Conservation (phyloP, 371 early-diverging fungal genomes). For the Phascolomyces articulosus region DNA sequence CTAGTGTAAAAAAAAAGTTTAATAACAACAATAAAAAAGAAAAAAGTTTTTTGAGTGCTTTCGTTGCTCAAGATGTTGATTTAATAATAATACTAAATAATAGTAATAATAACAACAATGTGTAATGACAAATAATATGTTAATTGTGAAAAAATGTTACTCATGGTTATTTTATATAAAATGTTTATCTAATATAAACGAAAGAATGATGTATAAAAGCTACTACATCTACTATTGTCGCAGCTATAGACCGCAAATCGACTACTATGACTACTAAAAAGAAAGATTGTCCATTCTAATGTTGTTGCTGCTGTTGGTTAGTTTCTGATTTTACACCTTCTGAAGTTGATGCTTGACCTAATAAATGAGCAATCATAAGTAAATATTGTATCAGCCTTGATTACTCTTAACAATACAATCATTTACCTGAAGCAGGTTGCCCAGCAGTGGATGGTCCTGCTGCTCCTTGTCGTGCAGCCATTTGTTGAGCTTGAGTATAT, state of each 20-base stretch:
- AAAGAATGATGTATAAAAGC: too few species aligned
- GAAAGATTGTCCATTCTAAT: not conserved
- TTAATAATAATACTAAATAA: conserved; percentile 9
- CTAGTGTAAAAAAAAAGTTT: conserved; percentile 5
- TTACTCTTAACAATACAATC: not conserved
- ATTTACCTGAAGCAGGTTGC: conserved; percentile 1
- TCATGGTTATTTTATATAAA: too few species aligned
- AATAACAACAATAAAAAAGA: conserved; percentile 6
- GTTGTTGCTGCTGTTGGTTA: not conserved
- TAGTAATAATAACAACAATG: too few species aligned
- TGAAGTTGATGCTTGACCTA: conserved; percentile 8
- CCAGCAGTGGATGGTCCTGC: conserved; percentile 7
- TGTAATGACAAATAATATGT: too few species aligned
- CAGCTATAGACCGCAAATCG: too few species aligned
- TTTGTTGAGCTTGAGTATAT: conserved; percentile 8
- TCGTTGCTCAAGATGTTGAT: not conserved
- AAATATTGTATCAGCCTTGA: not conserved
- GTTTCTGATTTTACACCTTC: conserved; percentile 11
- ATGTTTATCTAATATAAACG: too few species aligned
- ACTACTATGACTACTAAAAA: not conserved
- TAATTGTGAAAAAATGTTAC: too few species aligned
- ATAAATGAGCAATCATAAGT: not conserved
- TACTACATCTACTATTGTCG: too few species aligned
- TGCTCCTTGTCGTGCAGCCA: conserved; percentile 6
- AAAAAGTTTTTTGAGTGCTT: not conserved